Evolutionary conservation across 805 yeast genomes (phyloP), one percentile per base, ranked within the genome.

Genomic region (Kluyveromyces starmeri): DNA sequence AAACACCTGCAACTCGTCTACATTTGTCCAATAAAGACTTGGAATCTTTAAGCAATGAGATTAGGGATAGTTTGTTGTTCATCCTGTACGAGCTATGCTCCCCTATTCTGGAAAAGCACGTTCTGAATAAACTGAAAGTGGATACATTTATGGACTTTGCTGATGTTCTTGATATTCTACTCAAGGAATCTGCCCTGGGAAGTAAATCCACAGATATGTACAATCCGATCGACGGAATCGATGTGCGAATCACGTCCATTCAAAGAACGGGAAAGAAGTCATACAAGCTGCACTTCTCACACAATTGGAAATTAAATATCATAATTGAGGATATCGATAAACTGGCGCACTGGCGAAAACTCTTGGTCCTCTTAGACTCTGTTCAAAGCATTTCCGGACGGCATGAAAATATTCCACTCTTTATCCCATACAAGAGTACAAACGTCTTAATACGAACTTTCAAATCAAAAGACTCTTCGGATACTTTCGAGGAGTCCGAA

Each of bases 241-340:
- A 38, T 10, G 43, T 49, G 4, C 46, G 44, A 31, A 38, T 54
- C 7, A 34, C 38, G 6, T 41, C 50, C 4, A 40, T 55, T n/a
- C 48, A 53, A 8, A 45, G 57, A 34, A 20, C 48, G 7, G 41
- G 48, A 5, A 53, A 50, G 25, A 41, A 40, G 21, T 49, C 45
- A 31, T 53, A 50, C 34, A 50, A 46, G 25, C 28, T 55, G 16
- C 47, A 40, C 34, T 57, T 45, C 37, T 43, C 46, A 25, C 35
- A 44, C 1, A 45, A 51, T 24, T 57, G 62, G 62, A 53, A 48
- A 27, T 32, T 55, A 7, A 55, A 55, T 20, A 51, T 57, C 9
- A 47, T 47, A 32, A 42, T 57, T 18, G 48, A 43, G n/a, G 48
- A 45, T 35, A 43, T 48, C 9, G 43, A 45, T 26, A 48, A 41